These are phyloP conservation scores for Pythium sukuiense DNA, from an alignment of 352 stramenopile genomes.

Conservation along the genomic window DNA sequence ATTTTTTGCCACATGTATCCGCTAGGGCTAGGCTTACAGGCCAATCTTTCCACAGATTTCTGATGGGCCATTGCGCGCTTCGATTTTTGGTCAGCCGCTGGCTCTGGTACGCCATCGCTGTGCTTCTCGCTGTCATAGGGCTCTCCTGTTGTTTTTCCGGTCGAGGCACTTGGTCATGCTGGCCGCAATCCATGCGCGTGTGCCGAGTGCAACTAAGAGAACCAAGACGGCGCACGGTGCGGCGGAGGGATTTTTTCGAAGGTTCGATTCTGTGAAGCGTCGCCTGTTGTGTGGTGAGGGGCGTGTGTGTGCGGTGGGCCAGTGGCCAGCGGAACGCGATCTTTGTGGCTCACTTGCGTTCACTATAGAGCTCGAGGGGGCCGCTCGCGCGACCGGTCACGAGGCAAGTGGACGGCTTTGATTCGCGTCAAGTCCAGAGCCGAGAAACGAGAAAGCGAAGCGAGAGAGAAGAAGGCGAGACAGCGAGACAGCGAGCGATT, in stretches of 20 bases:
- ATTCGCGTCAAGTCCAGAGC: conserved; percentile 16
- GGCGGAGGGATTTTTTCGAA: background rate
- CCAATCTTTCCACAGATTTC: conserved; percentile 4
- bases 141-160: background rate
- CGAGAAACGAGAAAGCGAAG: background rate
- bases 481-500: background rate
- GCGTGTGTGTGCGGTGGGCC: background rate
- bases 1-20: background rate
- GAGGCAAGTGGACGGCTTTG: conserved; percentile 7
- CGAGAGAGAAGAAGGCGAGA: background rate
- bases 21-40: background rate
- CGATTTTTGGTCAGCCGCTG: background rate
- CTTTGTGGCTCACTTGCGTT: conserved; percentile 7
- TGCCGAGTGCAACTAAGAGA: background rate
- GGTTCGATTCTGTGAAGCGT: conserved; percentile 7
- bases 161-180: background rate
- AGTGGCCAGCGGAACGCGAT: conserved; percentile 10
- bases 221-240: background rate
- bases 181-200: background rate
- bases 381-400: background rate
- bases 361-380: background rate
- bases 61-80: background rate
- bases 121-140: background rate
- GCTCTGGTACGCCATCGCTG: background rate
- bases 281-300: background rate